A percentile compares a stretch with the other conserved stretches of the same genome.
phyloP scores from a whole-genome alignment of 495 filamentous ascomycete species.

The Achaetomiella virescens region DNA sequence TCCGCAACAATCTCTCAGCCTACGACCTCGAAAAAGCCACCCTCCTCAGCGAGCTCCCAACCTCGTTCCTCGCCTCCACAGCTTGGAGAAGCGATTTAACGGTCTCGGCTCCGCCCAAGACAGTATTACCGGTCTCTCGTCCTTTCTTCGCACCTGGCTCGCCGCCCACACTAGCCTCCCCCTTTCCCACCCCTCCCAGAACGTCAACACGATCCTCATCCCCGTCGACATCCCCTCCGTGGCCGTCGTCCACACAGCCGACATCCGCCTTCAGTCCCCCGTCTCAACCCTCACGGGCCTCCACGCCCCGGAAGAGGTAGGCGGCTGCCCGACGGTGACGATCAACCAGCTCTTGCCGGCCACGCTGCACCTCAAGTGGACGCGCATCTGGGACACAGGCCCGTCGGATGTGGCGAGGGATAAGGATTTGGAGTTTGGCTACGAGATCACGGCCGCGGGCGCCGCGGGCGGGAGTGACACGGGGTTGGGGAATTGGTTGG shows the following conservation, averaged over 20 bases:
- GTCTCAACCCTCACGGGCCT: conserved; percentile 23
- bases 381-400: conserved; percentile 64
- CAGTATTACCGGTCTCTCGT: conserved; percentile 22
- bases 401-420: conserved; percentile 25
- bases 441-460: conserved; percentile 68
- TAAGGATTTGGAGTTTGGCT: conserved; percentile 67
- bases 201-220: conserved; percentile 52
- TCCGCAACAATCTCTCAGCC: conserved; percentile 47
- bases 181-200: conserved; percentile 16
- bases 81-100: conserved; percentile 39
- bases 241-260: conserved; percentile 75
- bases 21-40: conserved; percentile 56
- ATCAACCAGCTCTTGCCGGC: conserved; percentile 67
- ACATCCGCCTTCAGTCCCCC: conserved; percentile 52
- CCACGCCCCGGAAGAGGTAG: not conserved
- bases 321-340: conserved; percentile 39
- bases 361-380: conserved; percentile 67
- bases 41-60: conserved; percentile 46
- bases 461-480: no score
- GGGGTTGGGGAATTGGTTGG: no score
- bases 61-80: conserved; percentile 30
- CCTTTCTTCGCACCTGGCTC: conserved; percentile 38
- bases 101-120: conserved; percentile 32
- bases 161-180: conserved; percentile 29
- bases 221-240: conserved; percentile 83